phyloP scores from a whole-genome alignment of 2,329 filamentous ascomycete species.

The Trichoderma aggressivum region DNA sequence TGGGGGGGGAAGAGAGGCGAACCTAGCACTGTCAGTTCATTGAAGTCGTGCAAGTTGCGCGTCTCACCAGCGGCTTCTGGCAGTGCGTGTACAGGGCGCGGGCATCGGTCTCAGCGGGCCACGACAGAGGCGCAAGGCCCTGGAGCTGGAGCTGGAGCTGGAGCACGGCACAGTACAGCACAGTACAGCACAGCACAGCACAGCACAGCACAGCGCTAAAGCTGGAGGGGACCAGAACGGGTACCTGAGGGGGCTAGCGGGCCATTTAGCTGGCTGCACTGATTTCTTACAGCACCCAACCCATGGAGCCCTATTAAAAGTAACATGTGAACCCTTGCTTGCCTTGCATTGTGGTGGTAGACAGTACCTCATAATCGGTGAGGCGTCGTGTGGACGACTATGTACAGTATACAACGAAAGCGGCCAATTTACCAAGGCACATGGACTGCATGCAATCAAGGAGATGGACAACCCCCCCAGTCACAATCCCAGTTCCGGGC shows the following conservation, averaged over 20 bases:
- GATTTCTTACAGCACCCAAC: slow-evolving; percentile 2
- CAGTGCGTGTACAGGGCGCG: slow-evolving; percentile 7
- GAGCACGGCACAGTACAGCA: neutral
- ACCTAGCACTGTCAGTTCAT: too few relatives aligned
- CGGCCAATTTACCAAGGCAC: neutral
- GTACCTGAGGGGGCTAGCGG: slow-evolving; percentile 15
- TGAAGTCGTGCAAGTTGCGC: neutral
- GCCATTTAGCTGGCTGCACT: neutral
- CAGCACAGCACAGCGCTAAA: neutral
- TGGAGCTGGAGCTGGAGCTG: too few relatives aligned
- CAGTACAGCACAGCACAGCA: neutral
- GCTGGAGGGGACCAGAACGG: slow-evolving; percentile 1
- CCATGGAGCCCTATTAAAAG: neutral
- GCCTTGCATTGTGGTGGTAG: neutral
- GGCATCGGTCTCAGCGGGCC: slow-evolving; percentile 6
- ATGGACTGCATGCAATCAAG: neutral
- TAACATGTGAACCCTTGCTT: neutral
- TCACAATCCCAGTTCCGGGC: neutral
- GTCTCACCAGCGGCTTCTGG: slow-evolving; percentile 8
- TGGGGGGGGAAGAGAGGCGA: neutral
- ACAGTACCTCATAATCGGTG: neutral
- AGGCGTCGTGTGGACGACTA: too few relatives aligned
- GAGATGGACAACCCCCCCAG: neutral
- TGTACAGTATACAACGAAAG: neutral
- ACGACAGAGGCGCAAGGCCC: slow-evolving; percentile 14